Conservation (phyloP, 1,284 basidiomycete genomes). For the Ustilago trichophora region DNA sequence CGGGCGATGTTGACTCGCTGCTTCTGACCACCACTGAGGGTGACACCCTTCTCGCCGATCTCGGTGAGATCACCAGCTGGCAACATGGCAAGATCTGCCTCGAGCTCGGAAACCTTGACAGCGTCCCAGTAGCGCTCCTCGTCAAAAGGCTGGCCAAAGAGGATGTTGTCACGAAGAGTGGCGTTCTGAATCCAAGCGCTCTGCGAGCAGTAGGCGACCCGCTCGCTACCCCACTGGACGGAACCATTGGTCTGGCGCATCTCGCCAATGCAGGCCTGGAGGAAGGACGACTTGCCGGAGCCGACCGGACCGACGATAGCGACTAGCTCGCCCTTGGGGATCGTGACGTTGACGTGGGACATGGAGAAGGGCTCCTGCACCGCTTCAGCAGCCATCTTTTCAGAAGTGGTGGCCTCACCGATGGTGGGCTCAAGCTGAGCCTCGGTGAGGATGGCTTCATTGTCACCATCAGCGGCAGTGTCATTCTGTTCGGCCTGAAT, state of each 20-base stretch:
- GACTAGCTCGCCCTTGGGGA: slow-evolving; percentile 51
- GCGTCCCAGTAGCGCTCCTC: slow-evolving; percentile 71
- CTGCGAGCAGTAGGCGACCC: slow-evolving; percentile 81
- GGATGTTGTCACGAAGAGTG: slow-evolving; percentile 72
- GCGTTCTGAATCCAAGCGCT: slow-evolving; percentile 89
- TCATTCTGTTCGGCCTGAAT: slow-evolving; percentile 41
- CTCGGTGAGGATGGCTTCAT: slow-evolving; percentile 25
- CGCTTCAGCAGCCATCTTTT: slow-evolving; percentile 12
- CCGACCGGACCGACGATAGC: slow-evolving; percentile 65
- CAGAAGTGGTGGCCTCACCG: slow-evolving; percentile 16
- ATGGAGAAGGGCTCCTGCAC: slow-evolving; percentile 55
- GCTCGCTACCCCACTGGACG: slow-evolving; percentile 58
- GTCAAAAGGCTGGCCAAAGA: slow-evolving; percentile 68
- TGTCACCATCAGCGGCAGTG: slow-evolving; percentile 21
- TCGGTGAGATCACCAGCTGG: slow-evolving; percentile 78
- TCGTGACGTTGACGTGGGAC: slow-evolving; percentile 42
- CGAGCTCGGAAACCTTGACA: slow-evolving; percentile 52
- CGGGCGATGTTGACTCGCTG: slow-evolving; percentile 78
- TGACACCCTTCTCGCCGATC: slow-evolving; percentile 70
- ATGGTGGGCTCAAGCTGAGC: slow-evolving; percentile 26
- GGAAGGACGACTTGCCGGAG: slow-evolving; percentile 61
- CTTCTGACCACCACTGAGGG: slow-evolving; percentile 72
- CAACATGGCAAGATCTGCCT: slow-evolving; percentile 76
- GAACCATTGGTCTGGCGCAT: slow-evolving; percentile 55
- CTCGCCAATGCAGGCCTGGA: slow-evolving; percentile 63